These are phyloP conservation scores for Hypsizygus ulmarius DNA, from an alignment of 1,284 basidiomycete genomes.

Conservation along the genomic window DNA sequence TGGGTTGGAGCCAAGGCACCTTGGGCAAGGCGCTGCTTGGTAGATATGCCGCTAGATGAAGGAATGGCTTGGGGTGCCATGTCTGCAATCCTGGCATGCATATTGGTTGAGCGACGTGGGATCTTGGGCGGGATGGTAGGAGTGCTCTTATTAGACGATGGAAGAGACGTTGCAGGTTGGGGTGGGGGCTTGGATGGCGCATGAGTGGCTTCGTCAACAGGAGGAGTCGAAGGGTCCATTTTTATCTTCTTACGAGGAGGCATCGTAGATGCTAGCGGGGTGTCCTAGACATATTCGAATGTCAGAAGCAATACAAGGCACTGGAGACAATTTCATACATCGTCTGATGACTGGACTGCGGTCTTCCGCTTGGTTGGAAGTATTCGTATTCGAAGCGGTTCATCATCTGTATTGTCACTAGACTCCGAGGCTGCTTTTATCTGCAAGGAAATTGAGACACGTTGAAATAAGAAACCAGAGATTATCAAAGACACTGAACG, in stretches of 20 bases:
- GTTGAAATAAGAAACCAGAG: neutral
- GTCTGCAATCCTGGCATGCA: slow-evolving; percentile 21
- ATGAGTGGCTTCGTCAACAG: neutral
- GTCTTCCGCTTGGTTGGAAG: slow-evolving; percentile 12
- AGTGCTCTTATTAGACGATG: slow-evolving; percentile 12
- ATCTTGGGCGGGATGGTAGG: slow-evolving; percentile 15
- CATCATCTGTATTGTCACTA: slow-evolving; percentile 10
- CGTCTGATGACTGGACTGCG: slow-evolving; percentile 17
- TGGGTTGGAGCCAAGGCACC: slow-evolving; percentile 33
- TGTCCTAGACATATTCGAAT: slow-evolving; percentile 10
- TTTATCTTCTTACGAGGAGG: slow-evolving; percentile 14
- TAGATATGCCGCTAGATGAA: slow-evolving; percentile 39
- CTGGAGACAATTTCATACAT: slow-evolving; percentile 15
- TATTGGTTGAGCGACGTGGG: slow-evolving; percentile 17
- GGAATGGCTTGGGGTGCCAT: slow-evolving; percentile 18
- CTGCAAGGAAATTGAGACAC: slow-evolving; percentile 3
- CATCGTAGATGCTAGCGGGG: slow-evolving; percentile 4
- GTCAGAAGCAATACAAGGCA: neutral
- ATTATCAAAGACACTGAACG: neutral
- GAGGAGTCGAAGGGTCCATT: neutral
- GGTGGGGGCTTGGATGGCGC: slow-evolving; percentile 2
- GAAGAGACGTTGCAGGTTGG: slow-evolving; percentile 3
- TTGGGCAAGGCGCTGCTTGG: slow-evolving; percentile 47
- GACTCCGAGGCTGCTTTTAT: slow-evolving; percentile 3
- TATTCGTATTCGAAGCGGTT: slow-evolving; percentile 13